These are phyloP conservation scores for Tolypocladium tropicale DNA, from an alignment of 2,329 filamentous ascomycete species.

Conservation along the genomic window DNA sequence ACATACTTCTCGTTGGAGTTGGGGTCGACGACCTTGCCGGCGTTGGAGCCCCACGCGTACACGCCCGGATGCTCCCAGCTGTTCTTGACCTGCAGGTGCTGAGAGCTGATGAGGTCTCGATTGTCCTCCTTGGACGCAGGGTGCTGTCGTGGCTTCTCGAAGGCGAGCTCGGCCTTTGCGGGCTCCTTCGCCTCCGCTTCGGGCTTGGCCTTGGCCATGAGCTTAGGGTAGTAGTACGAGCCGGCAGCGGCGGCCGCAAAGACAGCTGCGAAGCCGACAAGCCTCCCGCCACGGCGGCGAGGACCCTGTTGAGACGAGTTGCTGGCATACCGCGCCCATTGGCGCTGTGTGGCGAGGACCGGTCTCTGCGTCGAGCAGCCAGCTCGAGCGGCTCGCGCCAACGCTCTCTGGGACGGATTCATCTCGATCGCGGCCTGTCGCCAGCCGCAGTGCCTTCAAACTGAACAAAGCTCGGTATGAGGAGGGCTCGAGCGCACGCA, in stretches of 20 bases:
- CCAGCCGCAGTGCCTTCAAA: not conserved
- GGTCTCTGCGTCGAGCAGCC: slow-evolving; percentile 12
- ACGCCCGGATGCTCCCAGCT: slow-evolving; percentile 78
- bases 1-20: slow-evolving; percentile 66
- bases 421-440: slow-evolving; percentile 8
- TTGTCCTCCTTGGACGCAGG: slow-evolving; percentile 58
- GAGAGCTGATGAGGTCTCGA: slow-evolving; percentile 67
- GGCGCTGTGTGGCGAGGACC: slow-evolving; percentile 12
- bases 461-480: not conserved
- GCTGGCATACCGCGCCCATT: slow-evolving; percentile 20
- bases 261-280: slow-evolving; percentile 19
- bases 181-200: slow-evolving; percentile 8
- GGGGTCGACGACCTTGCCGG: slow-evolving; percentile 74
- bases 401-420: slow-evolving; percentile 18
- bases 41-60: slow-evolving; percentile 89
- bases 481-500: not conserved
- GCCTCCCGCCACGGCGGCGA: slow-evolving; percentile 15
- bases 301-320: slow-evolving; percentile 7
- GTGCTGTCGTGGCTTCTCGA: slow-evolving; percentile 54
- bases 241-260: slow-evolving; percentile 29
- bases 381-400: slow-evolving; percentile 16
- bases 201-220: slow-evolving; percentile 14
- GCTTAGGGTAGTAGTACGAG: slow-evolving; percentile 25
- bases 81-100: slow-evolving; percentile 78
- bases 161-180: slow-evolving; percentile 45